Evolutionary conservation across 805 yeast genomes (phyloP), one percentile per base, ranked within the genome.

Genomic region (Starmerella stigmatis): DNA sequence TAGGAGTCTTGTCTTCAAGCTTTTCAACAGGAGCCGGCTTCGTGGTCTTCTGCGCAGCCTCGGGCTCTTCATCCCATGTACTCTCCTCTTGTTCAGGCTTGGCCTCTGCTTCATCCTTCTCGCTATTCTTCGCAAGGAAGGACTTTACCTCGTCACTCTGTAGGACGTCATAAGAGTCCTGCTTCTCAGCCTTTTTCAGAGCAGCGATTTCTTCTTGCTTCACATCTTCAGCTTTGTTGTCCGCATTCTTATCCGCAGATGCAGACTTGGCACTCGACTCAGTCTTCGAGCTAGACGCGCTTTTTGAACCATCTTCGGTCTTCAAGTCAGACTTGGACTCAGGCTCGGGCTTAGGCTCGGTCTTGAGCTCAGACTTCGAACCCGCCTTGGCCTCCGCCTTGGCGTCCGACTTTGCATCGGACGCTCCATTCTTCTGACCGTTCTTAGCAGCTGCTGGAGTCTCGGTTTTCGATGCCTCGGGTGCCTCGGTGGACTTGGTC

Each of bases 81-180:
- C 54, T 45, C 19, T 54, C 54, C 16, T 50, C 50, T 9, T 46
- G 48, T n/a, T 41, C 28, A 21, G 28, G 43, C 15, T 26, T 48
- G 31, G 67, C 72, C 31, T 71, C 66, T 20, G 54, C 60, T 22
- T 62, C 65, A 3, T 70, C 74, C 38, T 68, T 71, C 38, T 73
- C 67, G 27, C 57, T 60, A 11, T 70, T 79, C 53, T 75, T 75
- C 43, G 68, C 63, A 32, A 78, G 57, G 55, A 77, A 60, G 17
- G 63, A 57, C 45, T 64, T 63, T 16, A 77, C 80, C 33, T 67
- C 71, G 27, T 70, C 65, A 39, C 70, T 66, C 30, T 73, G 66
- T 37, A 74, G 60, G 29, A 75, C 63, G 11, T 70, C 74, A 48
- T 74, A 77, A 23, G 75, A 65, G 28, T 65, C 67, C 25, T 66